A percentile compares a stretch with the other conserved stretches of the same genome.
Evolutionary conservation across 108 stramenopile species (phyloP).

Genomic region (Skeletonema marinoi): DNA sequence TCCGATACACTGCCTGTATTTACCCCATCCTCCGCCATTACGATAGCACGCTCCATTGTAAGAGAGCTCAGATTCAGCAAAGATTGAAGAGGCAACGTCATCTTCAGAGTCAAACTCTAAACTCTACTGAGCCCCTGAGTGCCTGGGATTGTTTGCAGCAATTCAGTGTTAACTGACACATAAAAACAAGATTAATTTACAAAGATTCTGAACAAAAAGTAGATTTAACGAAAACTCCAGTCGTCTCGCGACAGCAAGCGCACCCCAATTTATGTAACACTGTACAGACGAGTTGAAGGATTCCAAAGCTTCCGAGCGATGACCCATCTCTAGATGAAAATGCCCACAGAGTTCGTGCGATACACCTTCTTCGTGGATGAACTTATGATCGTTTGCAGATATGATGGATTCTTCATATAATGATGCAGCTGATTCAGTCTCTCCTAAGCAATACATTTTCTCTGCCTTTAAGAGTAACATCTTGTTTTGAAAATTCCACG

Average conservation of each 20-base stretch:
- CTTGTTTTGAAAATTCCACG: conserved; percentile 28
- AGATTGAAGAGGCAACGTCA: no score
- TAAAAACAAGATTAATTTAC: no score
- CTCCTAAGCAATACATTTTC: background rate
- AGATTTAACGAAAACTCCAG: conserved; percentile 1
- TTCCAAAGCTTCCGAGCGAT: background rate
- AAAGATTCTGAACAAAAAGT: background rate
- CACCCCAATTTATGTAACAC: conserved; percentile 20
- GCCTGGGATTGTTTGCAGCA: no score
- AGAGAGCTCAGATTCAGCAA: no score
- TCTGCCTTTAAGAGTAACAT: conserved; percentile 15
- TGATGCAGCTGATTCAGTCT: conserved; percentile 1
- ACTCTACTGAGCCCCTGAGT: no score
- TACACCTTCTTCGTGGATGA: conserved; percentile 13
- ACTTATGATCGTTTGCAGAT: conserved; percentile 19
- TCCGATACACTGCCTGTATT: no score
- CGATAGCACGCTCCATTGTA: no score
- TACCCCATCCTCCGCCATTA: no score
- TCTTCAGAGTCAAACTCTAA: no score
- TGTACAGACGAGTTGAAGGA: conserved; percentile 9
- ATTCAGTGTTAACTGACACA: no score
- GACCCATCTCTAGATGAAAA: conserved; percentile 7
- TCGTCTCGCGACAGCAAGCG: conserved; percentile 18
- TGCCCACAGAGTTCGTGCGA: conserved; percentile 13
- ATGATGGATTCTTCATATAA: conserved; percentile 17